Percentiles rank a stretch among this genome's conserved stretches.
Conservation (phyloP, 1,284 basidiomycete genomes). For the Cutaneotrichosporon mucoides region DNA sequence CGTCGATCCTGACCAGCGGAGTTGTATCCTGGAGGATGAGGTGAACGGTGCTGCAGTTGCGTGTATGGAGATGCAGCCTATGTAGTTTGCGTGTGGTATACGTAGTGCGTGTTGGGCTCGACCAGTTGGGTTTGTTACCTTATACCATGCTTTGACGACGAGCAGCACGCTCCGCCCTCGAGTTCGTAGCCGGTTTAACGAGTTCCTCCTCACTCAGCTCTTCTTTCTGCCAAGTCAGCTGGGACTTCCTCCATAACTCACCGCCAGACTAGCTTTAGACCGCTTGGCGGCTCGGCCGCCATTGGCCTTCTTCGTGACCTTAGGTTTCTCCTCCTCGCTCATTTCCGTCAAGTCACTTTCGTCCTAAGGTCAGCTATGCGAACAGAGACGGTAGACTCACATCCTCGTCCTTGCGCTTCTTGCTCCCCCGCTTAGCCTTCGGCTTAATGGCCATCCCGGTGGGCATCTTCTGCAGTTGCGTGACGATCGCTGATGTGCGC, state of each 20-base stretch:
- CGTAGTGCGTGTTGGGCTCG: no score
- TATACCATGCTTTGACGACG: neutral
- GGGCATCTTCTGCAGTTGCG: slow-evolving; percentile 60
- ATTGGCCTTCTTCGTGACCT: neutral
- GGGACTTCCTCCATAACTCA: no score
- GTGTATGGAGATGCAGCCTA: no score
- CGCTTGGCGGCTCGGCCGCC: no score
- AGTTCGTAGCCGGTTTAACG: neutral
- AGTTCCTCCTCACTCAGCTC: neutral
- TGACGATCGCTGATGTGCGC: slow-evolving; percentile 69
- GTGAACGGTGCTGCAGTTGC: no score
- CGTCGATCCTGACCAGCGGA: no score
- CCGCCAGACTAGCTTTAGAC: no score
- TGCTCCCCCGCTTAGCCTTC: slow-evolving; percentile 1
- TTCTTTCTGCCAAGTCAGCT: no score
- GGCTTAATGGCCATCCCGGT: slow-evolving; percentile 9
- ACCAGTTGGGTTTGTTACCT: no score
- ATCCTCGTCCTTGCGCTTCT: slow-evolving; percentile 5
- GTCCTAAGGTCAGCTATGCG: neutral
- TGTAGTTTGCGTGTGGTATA: no score
- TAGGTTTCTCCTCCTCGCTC: slow-evolving; percentile 3
- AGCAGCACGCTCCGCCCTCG: neutral
- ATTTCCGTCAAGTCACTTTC: slow-evolving; percentile 1
- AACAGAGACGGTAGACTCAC: neutral
- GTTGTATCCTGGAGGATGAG: no score